phyloP scores from a whole-genome alignment of 345 rosid species.

The Clausena lansium region DNA sequence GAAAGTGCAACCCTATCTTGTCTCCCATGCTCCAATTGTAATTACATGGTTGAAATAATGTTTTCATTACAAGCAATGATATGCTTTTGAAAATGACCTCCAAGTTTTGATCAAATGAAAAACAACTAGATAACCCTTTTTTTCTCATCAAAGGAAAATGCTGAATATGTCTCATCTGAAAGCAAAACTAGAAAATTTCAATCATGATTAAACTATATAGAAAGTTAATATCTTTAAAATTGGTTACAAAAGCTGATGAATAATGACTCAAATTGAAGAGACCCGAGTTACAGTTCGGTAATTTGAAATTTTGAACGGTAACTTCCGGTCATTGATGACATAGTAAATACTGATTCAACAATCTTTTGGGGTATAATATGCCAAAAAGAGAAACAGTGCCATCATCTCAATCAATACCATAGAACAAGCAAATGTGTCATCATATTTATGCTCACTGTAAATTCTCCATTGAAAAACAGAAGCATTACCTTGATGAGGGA shows the following conservation, averaged over 20 bases:
- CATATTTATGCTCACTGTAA: neutral
- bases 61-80: neutral
- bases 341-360: neutral
- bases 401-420: neutral
- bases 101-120: neutral
- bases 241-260: neutral
- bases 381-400: neutral
- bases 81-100: neutral
- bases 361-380: neutral
- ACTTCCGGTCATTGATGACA: neutral
- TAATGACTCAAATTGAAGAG: neutral
- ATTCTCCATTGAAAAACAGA: neutral
- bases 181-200: neutral
- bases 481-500: slow-evolving; percentile 2
- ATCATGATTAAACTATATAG: neutral
- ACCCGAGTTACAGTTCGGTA: neutral
- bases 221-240: neutral
- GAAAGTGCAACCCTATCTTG: neutral
- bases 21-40: neutral
- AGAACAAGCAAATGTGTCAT: neutral
- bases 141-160: neutral
- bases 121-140: neutral
- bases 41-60: neutral
- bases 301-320: neutral
- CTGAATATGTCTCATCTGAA: neutral